Evolutionary conservation across 192 early-diverging fungal species (phyloP).

Genomic region (Spinellus fusiger): DNA sequence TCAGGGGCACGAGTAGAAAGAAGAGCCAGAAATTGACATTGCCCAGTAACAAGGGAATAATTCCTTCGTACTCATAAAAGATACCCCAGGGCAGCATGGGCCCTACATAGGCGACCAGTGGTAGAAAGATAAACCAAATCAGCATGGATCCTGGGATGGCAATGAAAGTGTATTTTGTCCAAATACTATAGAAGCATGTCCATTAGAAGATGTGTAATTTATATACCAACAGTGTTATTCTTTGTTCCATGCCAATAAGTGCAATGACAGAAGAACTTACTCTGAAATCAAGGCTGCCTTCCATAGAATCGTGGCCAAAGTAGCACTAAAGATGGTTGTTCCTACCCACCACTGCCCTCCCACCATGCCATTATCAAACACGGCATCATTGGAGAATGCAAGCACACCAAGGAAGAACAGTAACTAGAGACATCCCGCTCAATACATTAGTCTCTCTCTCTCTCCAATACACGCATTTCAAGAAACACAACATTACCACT

Average conservation of each 20-base stretch:
- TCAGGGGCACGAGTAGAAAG: slow-evolving; percentile 72
- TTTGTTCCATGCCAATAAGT: background rate
- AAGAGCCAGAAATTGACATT: slow-evolving; percentile 82
- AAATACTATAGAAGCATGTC: slow-evolving; percentile 49
- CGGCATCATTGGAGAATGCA: slow-evolving; percentile 62
- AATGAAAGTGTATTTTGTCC: slow-evolving; percentile 90
- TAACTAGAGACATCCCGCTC: slow-evolving; percentile 18
- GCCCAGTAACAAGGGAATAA: slow-evolving; percentile 56
- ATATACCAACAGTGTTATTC: background rate
- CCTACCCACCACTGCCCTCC: slow-evolving; percentile 91
- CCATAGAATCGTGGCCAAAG: slow-evolving; percentile 80
- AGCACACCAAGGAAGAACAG: slow-evolving; percentile 64
- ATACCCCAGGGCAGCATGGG: slow-evolving; percentile 56
- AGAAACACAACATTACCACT: slow-evolving; percentile 36
- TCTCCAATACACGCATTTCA: background rate
- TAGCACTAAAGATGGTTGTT: slow-evolving; percentile 82
- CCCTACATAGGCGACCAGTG: slow-evolving; percentile 74
- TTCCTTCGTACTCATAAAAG: slow-evolving; percentile 68
- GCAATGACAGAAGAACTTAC: slow-evolving; percentile 27
- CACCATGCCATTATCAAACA: slow-evolving; percentile 60
- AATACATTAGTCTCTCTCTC: background rate
- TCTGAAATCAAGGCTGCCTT: slow-evolving; percentile 88
- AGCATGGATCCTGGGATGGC: slow-evolving; percentile 85
- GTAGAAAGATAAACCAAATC: slow-evolving; percentile 85
- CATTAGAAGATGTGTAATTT: background rate